Percentiles rank a stretch among this genome's conserved stretches.
Evolutionary conservation across 805 yeast species (phyloP).

Genomic region (Wickerhamiella parazyma): DNA sequence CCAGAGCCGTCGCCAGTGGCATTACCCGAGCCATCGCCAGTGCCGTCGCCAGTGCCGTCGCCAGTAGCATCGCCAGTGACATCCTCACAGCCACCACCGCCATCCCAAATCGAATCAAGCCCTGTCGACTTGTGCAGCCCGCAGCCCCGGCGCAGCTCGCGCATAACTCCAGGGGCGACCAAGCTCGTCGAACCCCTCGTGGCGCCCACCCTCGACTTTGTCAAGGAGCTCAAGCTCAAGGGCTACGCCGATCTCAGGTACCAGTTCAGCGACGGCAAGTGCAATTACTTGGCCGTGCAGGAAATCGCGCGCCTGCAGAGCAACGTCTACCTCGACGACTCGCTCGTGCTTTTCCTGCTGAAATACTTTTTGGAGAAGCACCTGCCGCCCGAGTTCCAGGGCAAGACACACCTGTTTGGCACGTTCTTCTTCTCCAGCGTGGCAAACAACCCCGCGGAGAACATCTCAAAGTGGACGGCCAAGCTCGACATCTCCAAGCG

Average conservation of each 20-base stretch:
- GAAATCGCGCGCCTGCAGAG: slow-evolving; percentile 73
- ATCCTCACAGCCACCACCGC: neutral
- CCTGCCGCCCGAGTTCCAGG: slow-evolving; percentile 19
- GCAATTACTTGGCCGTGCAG: slow-evolving; percentile 43
- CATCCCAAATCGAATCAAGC: neutral
- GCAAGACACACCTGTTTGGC: slow-evolving; percentile 44
- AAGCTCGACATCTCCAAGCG: slow-evolving; percentile 45
- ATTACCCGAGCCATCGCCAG: too few relatives aligned
- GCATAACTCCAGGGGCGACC: neutral
- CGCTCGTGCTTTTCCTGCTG: slow-evolving; percentile 73
- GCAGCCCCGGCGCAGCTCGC: neutral
- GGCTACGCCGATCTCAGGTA: slow-evolving; percentile 8
- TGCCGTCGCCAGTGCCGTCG: too few relatives aligned
- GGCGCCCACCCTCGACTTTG: slow-evolving; percentile 2
- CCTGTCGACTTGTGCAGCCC: neutral
- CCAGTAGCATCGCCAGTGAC: too few relatives aligned
- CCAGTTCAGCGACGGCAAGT: slow-evolving; percentile 38
- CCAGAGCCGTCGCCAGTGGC: too few relatives aligned
- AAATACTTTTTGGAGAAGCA: slow-evolving; percentile 19
- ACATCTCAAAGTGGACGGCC: slow-evolving; percentile 51
- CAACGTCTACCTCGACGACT: slow-evolving; percentile 82
- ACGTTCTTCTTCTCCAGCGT: slow-evolving; percentile 67
- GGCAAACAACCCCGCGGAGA: slow-evolving; percentile 36
- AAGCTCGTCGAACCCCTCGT: neutral
- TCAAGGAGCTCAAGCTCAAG: neutral